Base-by-base conservation (phyloP, 2,329 filamentous ascomycete genomes). In the Lasiodiplodia gonubiensis region DNA sequence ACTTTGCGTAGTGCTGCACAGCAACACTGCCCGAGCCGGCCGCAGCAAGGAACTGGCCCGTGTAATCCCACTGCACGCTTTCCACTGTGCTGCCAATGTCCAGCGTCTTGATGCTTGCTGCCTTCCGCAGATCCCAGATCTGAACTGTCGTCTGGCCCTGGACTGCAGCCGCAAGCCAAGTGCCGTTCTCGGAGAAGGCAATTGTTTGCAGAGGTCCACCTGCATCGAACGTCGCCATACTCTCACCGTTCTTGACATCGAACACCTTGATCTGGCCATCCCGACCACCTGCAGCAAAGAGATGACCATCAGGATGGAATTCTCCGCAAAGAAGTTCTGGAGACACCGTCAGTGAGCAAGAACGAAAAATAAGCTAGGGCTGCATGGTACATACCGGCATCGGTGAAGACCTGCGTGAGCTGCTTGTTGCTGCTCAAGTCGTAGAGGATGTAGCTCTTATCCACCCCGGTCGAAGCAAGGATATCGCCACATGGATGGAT, bases 241-340 rank as follows among this genome's bases (percentile, higher is more conserved):
- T 86, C 69, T 90, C 87, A 46, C 93, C 90, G 0, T 88, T 91
- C 79, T 91, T 94, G 72, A 93, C 90, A 79, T 97, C 92, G 80
- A 92, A 98, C 64, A 99, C 87, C 78, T 94, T 92, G 77, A 99
- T 91, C 68, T 93, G 89, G 53, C 93, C 93, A 59, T 90, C 86
- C 11, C 83, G 82, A n/a, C 91, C 92, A 70, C 94, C 95, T 2
- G 90, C 91, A 48, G 93, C 94, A 73, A 98, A 88, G 6, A 99
- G 86, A 76, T 97, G 92, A n/a, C 95, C 95, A 76, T 99, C 95
- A 7, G 96, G 95, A 77, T 99, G 95, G 85, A 99, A 98, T 39
- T 90, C 88, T 70, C 89, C 91, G 61, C 89, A 87, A 1, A 91
- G 92, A 54, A 97, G 83, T 69, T 89, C 92, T 91, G 75, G 12